Evolutionary conservation across 1,284 basidiomycete species (phyloP).

Genomic region (Peniophora sp.): DNA sequence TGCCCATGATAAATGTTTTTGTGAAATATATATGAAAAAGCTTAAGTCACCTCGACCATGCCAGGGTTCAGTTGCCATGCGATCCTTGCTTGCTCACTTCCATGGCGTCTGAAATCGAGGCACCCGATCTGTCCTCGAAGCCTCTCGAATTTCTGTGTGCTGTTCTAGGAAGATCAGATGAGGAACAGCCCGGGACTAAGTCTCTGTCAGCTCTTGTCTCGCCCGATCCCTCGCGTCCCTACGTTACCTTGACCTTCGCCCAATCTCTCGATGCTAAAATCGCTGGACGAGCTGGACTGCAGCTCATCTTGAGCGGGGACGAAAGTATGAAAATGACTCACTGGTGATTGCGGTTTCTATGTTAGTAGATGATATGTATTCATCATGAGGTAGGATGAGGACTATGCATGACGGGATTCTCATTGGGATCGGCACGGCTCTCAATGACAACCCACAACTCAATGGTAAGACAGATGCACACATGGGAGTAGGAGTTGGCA

Average conservation of each 20-base stretch:
- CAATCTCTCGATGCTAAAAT: slow-evolving; percentile 94
- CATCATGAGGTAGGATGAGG: slow-evolving; percentile 53
- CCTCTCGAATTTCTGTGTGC: slow-evolving; percentile 20
- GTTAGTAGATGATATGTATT: not conserved
- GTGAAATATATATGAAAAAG: no score
- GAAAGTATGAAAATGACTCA: slow-evolving; percentile 96
- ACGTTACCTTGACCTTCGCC: slow-evolving; percentile 87
- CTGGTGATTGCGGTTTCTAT: slow-evolving; percentile 43
- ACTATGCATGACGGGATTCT: slow-evolving; percentile 90
- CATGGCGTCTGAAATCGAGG: slow-evolving; percentile 1
- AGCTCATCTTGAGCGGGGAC: slow-evolving; percentile 76
- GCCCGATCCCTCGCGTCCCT: slow-evolving; percentile 29
- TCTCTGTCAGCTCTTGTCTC: slow-evolving; percentile 11
- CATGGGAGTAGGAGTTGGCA: slow-evolving; percentile 2
- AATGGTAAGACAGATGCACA: slow-evolving; percentile 54
- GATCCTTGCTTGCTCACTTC: no score
- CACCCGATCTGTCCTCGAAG: slow-evolving; percentile 1
- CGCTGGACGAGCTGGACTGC: slow-evolving; percentile 65
- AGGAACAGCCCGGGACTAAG: slow-evolving; percentile 6
- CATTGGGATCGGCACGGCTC: slow-evolving; percentile 83
- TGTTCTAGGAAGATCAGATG: slow-evolving; percentile 14
- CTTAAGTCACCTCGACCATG: no score
- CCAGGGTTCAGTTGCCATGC: no score
- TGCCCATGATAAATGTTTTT: slow-evolving; percentile 13
- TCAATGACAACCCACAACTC: slow-evolving; percentile 90